Evolutionary conservation across 352 stramenopile genomes (phyloP).

Genomic region (Phytopythium oedochilum): DNA sequence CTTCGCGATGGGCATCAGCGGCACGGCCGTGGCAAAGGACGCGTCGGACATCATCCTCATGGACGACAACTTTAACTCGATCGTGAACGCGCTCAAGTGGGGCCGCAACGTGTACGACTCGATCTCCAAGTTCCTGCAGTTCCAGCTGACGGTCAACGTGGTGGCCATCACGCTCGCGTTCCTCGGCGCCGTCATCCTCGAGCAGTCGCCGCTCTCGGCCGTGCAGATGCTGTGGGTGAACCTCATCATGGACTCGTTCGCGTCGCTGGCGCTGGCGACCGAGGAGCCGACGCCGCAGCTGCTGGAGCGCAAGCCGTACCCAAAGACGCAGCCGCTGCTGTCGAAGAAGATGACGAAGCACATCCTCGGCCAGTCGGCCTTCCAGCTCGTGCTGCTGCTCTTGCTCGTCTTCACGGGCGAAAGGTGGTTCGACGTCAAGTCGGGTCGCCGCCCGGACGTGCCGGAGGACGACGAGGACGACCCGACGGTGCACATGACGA

Average conservation of each 20-base stretch:
- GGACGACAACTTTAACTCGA: constrained; percentile 97
- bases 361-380: constrained; percentile 90
- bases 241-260: constrained; percentile 97
- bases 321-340: constrained; percentile 86
- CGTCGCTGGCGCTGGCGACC: constrained; percentile 92
- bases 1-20: constrained; percentile 96
- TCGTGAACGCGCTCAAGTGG: constrained; percentile 95
- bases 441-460: constrained; percentile 30
- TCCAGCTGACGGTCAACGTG: constrained; percentile 95
- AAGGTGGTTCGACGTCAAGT: constrained; percentile 43
- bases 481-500: constrained; percentile 90
- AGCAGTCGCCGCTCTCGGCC: constrained; percentile 83
- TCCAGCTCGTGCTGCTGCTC: constrained; percentile 87
- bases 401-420: constrained; percentile 74
- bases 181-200: constrained; percentile 61
- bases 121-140: constrained; percentile 96
- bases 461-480: constrained; percentile 41
- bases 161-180: constrained; percentile 90
- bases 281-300: constrained; percentile 87
- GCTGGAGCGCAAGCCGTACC: constrained; percentile 90
- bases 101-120: constrained; percentile 96
- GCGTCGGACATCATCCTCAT: constrained; percentile 96
- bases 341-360: constrained; percentile 93
- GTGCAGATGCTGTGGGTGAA: constrained; percentile 98
- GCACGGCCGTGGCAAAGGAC: constrained; percentile 94